Evolutionary conservation across 306 rosid genomes (phyloP).

Genomic region (Dryas drummondii): DNA sequence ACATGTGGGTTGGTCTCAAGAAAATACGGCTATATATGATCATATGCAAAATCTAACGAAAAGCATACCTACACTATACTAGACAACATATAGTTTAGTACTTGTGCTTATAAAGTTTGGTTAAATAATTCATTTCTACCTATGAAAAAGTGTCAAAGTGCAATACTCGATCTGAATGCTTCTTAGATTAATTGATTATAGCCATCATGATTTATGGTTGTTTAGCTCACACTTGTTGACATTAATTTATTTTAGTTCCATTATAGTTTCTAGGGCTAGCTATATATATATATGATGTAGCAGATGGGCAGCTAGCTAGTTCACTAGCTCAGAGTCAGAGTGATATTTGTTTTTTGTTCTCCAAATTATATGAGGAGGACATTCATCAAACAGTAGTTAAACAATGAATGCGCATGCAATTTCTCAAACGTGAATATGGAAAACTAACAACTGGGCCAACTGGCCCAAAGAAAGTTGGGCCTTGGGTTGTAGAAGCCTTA

Average conservation of each 20-base stretch:
- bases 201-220: not conserved
- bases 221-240: not conserved
- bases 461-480: too few species aligned
- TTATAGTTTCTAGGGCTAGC: too few species aligned
- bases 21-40: slow-evolving; percentile 39
- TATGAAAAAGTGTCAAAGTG: slow-evolving; percentile 19
- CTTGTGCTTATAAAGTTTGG: slow-evolving; percentile 15
- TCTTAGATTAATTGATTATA: not conserved
- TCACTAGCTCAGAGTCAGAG: too few species aligned
- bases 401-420: too few species aligned
- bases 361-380: too few species aligned
- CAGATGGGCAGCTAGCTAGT: too few species aligned
- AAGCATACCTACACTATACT: not conserved
- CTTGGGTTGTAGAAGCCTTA: too few species aligned
- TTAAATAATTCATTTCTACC: slow-evolving; percentile 20
- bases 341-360: too few species aligned
- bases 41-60: slow-evolving; percentile 3
- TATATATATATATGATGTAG: too few species aligned
- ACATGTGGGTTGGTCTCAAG: slow-evolving; percentile 45
- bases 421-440: too few species aligned
- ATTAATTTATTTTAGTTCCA: not conserved
- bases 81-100: slow-evolving; percentile 6
- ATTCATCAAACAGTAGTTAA: too few species aligned
- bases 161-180: not conserved
- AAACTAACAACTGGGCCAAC: too few species aligned